Percentiles rank a stretch among this genome's conserved stretches.
phyloP scores from a whole-genome alignment of 2,329 filamentous ascomycete genomes.

The Rachicladosporium sp. region DNA sequence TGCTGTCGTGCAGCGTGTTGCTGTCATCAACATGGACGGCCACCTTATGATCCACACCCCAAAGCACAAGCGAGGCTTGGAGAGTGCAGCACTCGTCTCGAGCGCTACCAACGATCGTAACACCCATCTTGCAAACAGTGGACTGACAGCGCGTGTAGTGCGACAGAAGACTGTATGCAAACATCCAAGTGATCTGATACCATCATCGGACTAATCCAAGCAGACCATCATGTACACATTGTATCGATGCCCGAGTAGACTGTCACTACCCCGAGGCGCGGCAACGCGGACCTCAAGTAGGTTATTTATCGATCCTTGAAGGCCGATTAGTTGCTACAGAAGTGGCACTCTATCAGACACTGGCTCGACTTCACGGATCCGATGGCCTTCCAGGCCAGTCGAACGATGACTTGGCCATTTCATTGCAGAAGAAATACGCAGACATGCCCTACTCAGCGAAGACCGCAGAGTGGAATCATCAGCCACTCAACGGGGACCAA shows the following conservation, averaged over 20 bases:
- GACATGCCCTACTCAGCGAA: conserved; percentile 7
- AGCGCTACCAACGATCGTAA: neutral
- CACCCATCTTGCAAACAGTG: neutral
- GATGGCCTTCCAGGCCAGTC: neutral
- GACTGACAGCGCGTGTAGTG: neutral
- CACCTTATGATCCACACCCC: neutral
- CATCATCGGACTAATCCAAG: neutral
- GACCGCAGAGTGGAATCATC: conserved; percentile 6
- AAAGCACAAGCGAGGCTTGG: neutral
- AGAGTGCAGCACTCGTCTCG: neutral
- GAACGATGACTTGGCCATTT: conserved; percentile 2
- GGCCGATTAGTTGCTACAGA: conserved; percentile 4
- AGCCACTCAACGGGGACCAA: conserved; percentile 4
- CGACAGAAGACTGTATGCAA: neutral
- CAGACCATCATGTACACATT: conserved; percentile 6
- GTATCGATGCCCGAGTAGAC: conserved; percentile 5
- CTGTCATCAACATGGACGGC: neutral
- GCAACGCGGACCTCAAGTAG: conserved; percentile 5
- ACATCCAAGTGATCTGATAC: neutral
- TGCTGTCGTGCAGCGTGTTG: neutral
- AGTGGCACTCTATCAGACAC: conserved; percentile 3
- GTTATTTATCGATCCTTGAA: conserved; percentile 5
- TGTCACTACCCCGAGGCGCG: conserved; percentile 6
- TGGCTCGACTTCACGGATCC: conserved; percentile 1
- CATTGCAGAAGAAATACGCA: conserved; percentile 3